Base-by-base conservation (phyloP, 2,329 filamentous ascomycete genomes). In the Rutstroemia sp. region DNA sequence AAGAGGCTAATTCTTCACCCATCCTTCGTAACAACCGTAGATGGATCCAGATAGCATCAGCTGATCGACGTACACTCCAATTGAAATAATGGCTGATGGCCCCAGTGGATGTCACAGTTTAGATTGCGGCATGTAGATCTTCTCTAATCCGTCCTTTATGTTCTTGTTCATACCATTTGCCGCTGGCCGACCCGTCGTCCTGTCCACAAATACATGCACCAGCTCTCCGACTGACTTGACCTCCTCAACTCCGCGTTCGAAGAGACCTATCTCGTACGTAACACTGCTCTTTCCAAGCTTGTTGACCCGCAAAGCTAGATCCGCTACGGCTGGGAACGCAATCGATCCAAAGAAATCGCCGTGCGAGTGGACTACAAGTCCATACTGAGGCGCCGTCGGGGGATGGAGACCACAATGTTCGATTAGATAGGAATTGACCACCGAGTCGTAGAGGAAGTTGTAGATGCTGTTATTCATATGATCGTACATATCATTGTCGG, bases 391-490 rank as follows among this genome's bases (percentile, higher is more conserved):
- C 2, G 87, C 87, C 5, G 79, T 80, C 8, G 81, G 79, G 4
- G 89, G 92, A 61, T 87, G 73, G 52, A 95, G 81, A 12, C 80
- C 80, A 71, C 89, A 95, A 66, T 88, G 77, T 51, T 86, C 77
- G 60, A 95, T 90, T 17, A 97, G 81, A 71, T 94, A 97, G 49
- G 86, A 80, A 72, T 96, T 97, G 69, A 95, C 84, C 57, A 95
- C 82, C 1, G 89, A 92, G 74, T 97, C 92, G 71, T 95, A 85
- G 79, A 95, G 78, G 60, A 88, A 86, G 65, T 88, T 88, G 72
- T 96, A 96, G 54, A 94, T 79, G 42, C 85, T 88, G 69, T 95
- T 96, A 74, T 96, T 96, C 78, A 95, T 83, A 70, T 97, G 92
- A 59, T 89, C 80, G 72, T 94, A 96, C 88, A 95, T 94, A 74